Conservation (phyloP, 306 rosid species). For the Dicorynia guianensis region DNA sequence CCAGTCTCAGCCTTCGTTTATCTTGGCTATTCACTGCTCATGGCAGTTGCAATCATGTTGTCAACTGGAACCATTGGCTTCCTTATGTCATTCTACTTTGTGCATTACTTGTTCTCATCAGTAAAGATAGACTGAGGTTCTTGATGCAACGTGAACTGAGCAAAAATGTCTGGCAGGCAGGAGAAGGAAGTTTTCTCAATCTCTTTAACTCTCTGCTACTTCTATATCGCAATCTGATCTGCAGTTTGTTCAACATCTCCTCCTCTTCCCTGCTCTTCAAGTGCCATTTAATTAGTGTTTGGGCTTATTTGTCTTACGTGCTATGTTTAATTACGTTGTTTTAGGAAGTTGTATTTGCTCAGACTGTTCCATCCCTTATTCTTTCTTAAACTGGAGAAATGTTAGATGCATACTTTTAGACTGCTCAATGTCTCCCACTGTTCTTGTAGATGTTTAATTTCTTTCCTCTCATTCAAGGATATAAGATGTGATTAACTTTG, state of each 20-base stretch:
- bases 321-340: constrained; percentile 15
- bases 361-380: constrained; percentile 24
- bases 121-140: constrained; percentile 60
- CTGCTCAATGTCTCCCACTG: not conserved
- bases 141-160: constrained; percentile 19
- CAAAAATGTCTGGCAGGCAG: constrained; percentile 31
- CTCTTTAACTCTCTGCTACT: not conserved
- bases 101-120: constrained; percentile 69
- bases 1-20: constrained; percentile 68
- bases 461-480: too few relatives aligned
- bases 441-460: not conserved
- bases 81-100: constrained; percentile 67
- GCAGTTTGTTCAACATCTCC: constrained; percentile 2
- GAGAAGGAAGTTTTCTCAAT: constrained; percentile 31
- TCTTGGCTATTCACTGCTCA: constrained; percentile 67
- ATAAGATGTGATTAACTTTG: too few relatives aligned
- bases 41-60: constrained; percentile 70
- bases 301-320: constrained; percentile 4
- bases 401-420: constrained; percentile 23
- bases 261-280: not conserved
- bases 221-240: constrained; percentile 21
- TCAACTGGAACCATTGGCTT: constrained; percentile 70
- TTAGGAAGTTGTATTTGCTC: constrained; percentile 39
- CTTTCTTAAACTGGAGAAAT: constrained; percentile 14
- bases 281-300: constrained; percentile 1